A percentile compares a stretch with the other conserved stretches of the same genome.
phyloP scores from a whole-genome alignment of 257 asterid species.

The Osmanthus fragrans region DNA sequence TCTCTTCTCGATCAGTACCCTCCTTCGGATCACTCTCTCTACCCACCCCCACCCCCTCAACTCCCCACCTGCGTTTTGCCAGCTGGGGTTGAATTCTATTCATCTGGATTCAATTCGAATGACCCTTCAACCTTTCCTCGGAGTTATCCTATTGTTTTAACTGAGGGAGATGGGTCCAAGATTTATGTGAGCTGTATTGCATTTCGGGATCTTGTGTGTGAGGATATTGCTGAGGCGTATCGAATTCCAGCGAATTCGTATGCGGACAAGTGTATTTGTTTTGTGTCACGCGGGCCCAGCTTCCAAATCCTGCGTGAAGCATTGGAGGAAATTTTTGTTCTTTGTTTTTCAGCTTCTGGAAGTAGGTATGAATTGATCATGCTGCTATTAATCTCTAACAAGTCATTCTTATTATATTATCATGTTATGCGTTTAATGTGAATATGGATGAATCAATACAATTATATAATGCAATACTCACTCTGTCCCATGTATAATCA shows the following conservation, averaged over 20 bases:
- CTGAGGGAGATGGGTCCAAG: conserved; percentile 94
- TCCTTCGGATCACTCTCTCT: conserved; percentile 62
- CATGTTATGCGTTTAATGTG: background rate
- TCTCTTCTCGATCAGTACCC: conserved; percentile 84
- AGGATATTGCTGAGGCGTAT: conserved; percentile 82
- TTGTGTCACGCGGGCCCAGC: conserved; percentile 82
- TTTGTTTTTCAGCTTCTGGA: conserved; percentile 79
- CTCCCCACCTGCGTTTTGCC: conserved; percentile 91
- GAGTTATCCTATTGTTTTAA: conserved; percentile 83
- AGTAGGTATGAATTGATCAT: conserved; percentile 59
- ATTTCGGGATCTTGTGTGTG: conserved; percentile 79
- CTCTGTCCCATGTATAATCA: background rate
- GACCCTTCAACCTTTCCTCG: conserved; percentile 57
- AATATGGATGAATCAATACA: background rate
- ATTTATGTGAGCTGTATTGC: conserved; percentile 88
- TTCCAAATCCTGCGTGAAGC: conserved; percentile 77
- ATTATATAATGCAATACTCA: background rate
- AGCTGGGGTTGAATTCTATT: conserved; percentile 75
- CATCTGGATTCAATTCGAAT: conserved; percentile 51
- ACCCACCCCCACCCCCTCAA: conserved; percentile 91
- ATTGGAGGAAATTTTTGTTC: conserved; percentile 74
- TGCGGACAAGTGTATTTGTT: conserved; percentile 88
- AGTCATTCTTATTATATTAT: background rate
- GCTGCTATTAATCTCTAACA: background rate
- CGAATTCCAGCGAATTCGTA: conserved; percentile 59